Percentiles rank a stretch among this genome's conserved stretches.
Conservation (phyloP, 1,139 yeast species). For the Pichia sp. region DNA sequence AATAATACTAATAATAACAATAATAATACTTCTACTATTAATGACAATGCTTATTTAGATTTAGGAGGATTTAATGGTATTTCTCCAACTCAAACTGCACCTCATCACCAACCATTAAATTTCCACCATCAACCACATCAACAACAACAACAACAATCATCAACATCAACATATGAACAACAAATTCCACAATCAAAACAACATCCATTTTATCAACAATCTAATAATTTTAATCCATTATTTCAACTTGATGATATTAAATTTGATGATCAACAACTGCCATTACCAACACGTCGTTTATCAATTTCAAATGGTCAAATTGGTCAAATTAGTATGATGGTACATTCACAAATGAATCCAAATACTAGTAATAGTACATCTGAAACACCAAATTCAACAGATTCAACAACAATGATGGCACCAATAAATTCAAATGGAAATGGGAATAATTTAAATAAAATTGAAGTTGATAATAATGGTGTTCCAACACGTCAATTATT, state of each 20-base stretch:
- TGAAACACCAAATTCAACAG: slow-evolving; percentile 7
- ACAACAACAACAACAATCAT: no score
- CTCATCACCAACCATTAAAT: not conserved
- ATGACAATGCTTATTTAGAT: not conserved
- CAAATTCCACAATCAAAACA: no score
- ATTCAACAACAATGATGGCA: not conserved
- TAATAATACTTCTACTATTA: not conserved
- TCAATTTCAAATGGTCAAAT: slow-evolving; percentile 79
- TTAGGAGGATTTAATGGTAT: not conserved
- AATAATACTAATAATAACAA: no score
- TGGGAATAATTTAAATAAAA: not conserved
- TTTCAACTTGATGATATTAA: slow-evolving; percentile 3
- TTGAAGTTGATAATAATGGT: slow-evolving; percentile 26
- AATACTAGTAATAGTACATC: slow-evolving; percentile 10
- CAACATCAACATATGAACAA: no score
- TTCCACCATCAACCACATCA: not conserved
- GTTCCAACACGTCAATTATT: slow-evolving; percentile 50
- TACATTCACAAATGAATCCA: slow-evolving; percentile 17
- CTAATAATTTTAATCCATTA: not conserved
- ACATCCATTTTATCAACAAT: no score
- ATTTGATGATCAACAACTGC: slow-evolving; percentile 6
- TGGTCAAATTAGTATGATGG: slow-evolving; percentile 46
- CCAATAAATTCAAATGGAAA: not conserved
- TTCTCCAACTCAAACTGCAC: not conserved
- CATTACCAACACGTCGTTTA: slow-evolving; percentile 45